Evolutionary conservation across 2,329 filamentous ascomycete species (phyloP).

Genomic region (Claviceps digitariae): DNA sequence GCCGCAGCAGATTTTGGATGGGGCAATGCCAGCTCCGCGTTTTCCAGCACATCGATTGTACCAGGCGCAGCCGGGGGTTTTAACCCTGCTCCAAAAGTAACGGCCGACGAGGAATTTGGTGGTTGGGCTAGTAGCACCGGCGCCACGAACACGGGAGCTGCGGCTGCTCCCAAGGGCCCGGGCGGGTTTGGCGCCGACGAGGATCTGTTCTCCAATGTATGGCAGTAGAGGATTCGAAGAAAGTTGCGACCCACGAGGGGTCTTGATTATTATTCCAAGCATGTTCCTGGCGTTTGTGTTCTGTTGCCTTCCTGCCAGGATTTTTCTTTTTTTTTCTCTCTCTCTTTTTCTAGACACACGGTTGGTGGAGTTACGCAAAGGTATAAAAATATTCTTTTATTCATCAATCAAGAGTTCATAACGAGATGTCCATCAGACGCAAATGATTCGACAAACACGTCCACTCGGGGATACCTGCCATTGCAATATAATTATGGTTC

Average conservation of each 20-base stretch:
- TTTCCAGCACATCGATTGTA: conserved; percentile 47
- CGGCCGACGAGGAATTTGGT: conserved; percentile 89
- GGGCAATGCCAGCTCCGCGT: conserved; percentile 31
- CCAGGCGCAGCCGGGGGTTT: conserved; percentile 53
- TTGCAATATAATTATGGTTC: neutral
- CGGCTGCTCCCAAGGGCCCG: conserved; percentile 37
- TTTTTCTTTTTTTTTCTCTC: conserved; percentile 3
- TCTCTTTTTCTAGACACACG: conserved; percentile 8
- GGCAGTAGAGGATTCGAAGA: conserved; percentile 45
- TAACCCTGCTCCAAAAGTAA: conserved; percentile 51
- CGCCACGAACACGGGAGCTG: conserved; percentile 25
- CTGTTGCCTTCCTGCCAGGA: conserved; percentile 17
- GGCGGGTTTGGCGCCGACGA: conserved; percentile 55
- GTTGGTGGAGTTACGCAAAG: conserved; percentile 1
- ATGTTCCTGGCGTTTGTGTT: conserved; percentile 17
- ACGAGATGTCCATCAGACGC: no score
- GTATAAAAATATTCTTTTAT: no score
- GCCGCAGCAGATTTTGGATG: conserved; percentile 51
- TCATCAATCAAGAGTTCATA: no score
- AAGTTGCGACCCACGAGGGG: neutral
- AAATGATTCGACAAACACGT: no score
- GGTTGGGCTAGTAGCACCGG: conserved; percentile 71
- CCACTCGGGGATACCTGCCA: neutral
- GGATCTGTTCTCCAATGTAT: conserved; percentile 92
- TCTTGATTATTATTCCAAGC: conserved; percentile 7